Percentiles rank a stretch among this genome's conserved stretches.
phyloP scores from a whole-genome alignment of 2,329 filamentous ascomycete species.

The Sclerotiophoma versabilis region DNA sequence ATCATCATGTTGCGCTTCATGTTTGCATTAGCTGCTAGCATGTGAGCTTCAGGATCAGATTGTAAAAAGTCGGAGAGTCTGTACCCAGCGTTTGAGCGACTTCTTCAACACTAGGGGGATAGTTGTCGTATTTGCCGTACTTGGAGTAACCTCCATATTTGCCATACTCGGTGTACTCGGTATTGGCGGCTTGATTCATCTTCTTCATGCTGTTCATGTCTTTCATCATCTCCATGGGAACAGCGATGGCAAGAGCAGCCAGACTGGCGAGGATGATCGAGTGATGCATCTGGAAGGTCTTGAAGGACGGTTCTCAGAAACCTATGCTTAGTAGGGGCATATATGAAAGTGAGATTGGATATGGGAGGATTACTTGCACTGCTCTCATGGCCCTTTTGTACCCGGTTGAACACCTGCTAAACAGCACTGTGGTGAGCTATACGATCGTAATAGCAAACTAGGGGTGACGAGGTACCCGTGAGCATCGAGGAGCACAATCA shows the following conservation, averaged over 20 bases:
- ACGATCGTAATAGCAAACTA: not conserved
- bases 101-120: not conserved
- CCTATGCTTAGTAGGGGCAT: not conserved
- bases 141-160: not conserved
- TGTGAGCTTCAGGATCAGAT: not conserved
- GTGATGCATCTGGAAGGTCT: conserved; percentile 24
- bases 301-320: not conserved
- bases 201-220: not conserved
- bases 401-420: not conserved
- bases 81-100: conserved; percentile 1
- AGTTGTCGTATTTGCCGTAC: conserved; percentile 4
- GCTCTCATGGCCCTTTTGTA: conserved; percentile 1
- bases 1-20: conserved; percentile 8
- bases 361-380: not conserved
- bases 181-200: conserved; percentile 6
- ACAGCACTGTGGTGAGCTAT: not conserved
- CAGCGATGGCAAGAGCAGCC: conserved; percentile 14
- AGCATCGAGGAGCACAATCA: not conserved
- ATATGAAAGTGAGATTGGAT: not conserved
- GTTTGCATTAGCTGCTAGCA: not conserved
- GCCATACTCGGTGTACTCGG: conserved; percentile 6
- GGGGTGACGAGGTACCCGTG: conserved; percentile 16
- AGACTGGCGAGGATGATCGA: conserved; percentile 21
- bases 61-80: no score
- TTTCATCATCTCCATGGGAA: conserved; percentile 15